phyloP scores from a whole-genome alignment of 1,284 basidiomycete species.

The Naganishia albida region DNA sequence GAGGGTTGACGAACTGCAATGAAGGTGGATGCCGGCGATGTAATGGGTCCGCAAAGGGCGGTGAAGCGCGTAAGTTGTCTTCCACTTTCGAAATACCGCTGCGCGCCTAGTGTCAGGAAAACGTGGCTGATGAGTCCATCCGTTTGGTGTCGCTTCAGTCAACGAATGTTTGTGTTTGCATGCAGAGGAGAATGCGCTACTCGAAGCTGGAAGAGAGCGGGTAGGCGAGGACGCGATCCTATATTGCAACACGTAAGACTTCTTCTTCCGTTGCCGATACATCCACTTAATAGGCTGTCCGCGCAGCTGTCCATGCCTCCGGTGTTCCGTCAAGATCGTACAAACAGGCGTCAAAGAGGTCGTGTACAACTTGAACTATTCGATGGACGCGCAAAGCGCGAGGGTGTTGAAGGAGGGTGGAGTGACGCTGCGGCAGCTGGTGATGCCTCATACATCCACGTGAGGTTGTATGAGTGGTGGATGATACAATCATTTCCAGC shows the following conservation, averaged over 20 bases:
- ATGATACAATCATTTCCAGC: too few relatives aligned
- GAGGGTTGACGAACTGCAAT: slow-evolving; percentile 83
- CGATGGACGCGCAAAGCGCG: slow-evolving; percentile 86
- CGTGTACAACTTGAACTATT: slow-evolving; percentile 93
- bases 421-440: slow-evolving; percentile 68
- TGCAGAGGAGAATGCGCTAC: slow-evolving; percentile 95
- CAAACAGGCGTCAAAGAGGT: slow-evolving; percentile 91
- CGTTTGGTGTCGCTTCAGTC: slow-evolving; percentile 44
- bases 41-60: slow-evolving; percentile 63
- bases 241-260: slow-evolving; percentile 74
- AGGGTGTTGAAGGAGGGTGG: slow-evolving; percentile 74
- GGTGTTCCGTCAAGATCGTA: slow-evolving; percentile 90
- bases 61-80: slow-evolving; percentile 56
- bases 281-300: neutral
- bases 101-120: too few relatives aligned
- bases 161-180: slow-evolving; percentile 92
- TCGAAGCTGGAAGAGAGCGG: slow-evolving; percentile 86
- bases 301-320: slow-evolving; percentile 88
- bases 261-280: neutral
- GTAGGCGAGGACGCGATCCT: slow-evolving; percentile 79
- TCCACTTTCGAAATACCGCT: neutral
- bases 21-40: slow-evolving; percentile 81
- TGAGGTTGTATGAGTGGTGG: neutral
- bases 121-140: neutral
- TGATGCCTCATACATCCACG: slow-evolving; percentile 40